These are phyloP conservation scores for Epicoccum sorghinum DNA, from an alignment of 2,329 filamentous ascomycete species.

Conservation along the genomic window DNA sequence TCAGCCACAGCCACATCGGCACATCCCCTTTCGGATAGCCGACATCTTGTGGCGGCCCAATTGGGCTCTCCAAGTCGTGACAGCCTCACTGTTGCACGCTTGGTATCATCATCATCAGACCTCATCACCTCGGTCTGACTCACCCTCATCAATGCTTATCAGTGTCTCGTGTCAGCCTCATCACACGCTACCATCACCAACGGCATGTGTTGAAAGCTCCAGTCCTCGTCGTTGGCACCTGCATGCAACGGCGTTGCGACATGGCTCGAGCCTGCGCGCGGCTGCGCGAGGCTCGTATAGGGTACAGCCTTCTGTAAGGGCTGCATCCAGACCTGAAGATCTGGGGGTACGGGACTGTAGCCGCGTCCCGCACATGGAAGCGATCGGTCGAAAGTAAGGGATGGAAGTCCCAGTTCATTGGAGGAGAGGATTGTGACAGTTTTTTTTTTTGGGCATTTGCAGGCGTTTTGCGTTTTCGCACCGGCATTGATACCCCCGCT, in stretches of 20 bases:
- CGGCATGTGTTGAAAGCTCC: slow-evolving; percentile 2
- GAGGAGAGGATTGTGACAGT: slow-evolving; percentile 23
- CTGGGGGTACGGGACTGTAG: slow-evolving; percentile 2
- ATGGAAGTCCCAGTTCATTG: slow-evolving; percentile 17
- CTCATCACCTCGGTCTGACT: slow-evolving; percentile 10
- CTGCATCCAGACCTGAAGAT: slow-evolving; percentile 12
- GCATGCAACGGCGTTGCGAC: slow-evolving; percentile 9
- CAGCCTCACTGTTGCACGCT: slow-evolving; percentile 8
- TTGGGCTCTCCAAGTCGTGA: slow-evolving; percentile 1
- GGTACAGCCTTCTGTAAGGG: slow-evolving; percentile 1
- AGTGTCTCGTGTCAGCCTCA: slow-evolving; percentile 16
- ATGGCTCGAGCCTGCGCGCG: slow-evolving; percentile 7
- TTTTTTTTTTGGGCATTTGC: slow-evolving; percentile 23
- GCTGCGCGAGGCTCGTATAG: slow-evolving; percentile 12
- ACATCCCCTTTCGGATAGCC: slow-evolving; percentile 6
- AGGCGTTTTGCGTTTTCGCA: slow-evolving; percentile 19
- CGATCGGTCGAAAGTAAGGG: background rate
- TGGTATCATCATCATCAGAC: slow-evolving; percentile 3
- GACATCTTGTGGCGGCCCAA: background rate
- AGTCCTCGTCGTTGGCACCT: slow-evolving; percentile 9
- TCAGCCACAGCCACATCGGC: background rate
- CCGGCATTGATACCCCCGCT: slow-evolving; percentile 33
- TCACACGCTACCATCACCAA: slow-evolving; percentile 10
- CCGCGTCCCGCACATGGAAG: slow-evolving; percentile 4
- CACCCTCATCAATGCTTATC: slow-evolving; percentile 2